These are phyloP conservation scores for Penicillium roqueforti DNA, from an alignment of 495 filamentous ascomycete species.

Conservation along the genomic window DNA sequence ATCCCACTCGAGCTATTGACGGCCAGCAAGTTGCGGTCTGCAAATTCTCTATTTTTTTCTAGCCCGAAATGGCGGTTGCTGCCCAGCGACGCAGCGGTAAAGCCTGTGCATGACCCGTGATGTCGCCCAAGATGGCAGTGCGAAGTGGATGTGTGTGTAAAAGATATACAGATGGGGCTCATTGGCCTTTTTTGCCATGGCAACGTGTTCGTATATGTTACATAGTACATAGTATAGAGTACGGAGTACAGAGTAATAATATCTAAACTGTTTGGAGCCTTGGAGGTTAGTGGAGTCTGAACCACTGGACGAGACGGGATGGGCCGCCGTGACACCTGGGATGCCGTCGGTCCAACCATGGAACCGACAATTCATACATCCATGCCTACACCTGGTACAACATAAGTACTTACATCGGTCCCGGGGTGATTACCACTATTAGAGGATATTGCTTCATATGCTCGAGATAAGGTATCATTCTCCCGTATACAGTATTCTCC, in stretches of 20 bases:
- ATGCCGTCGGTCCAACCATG: conserved; percentile 24
- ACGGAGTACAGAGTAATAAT: not conserved
- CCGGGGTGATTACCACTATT: not conserved
- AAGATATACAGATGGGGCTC: conserved; percentile 12
- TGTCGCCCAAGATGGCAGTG: conserved; percentile 33
- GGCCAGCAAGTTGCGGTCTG: conserved; percentile 38
- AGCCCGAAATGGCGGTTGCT: conserved; percentile 33
- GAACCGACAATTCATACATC: conserved; percentile 15
- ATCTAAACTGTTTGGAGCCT: conserved; percentile 9
- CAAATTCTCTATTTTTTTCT: conserved; percentile 19
- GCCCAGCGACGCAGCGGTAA: conserved; percentile 42
- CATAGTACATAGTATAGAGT: too few relatives aligned
- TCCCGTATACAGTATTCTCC: not conserved
- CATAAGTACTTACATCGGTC: not conserved
- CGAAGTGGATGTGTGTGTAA: conserved; percentile 15
- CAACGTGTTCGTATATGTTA: conserved; percentile 21
- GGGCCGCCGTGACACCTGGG: conserved; percentile 16
- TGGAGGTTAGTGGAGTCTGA: conserved; percentile 25
- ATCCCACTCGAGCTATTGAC: not conserved
- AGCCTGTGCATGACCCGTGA: conserved; percentile 31
- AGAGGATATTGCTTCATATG: not conserved
- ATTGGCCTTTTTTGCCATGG: conserved; percentile 22
- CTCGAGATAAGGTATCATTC: not conserved
- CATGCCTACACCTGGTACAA: too few relatives aligned
- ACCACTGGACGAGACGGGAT: conserved; percentile 31